Conservation (phyloP, 495 filamentous ascomycete genomes). For the Cercophora newfieldiana region DNA sequence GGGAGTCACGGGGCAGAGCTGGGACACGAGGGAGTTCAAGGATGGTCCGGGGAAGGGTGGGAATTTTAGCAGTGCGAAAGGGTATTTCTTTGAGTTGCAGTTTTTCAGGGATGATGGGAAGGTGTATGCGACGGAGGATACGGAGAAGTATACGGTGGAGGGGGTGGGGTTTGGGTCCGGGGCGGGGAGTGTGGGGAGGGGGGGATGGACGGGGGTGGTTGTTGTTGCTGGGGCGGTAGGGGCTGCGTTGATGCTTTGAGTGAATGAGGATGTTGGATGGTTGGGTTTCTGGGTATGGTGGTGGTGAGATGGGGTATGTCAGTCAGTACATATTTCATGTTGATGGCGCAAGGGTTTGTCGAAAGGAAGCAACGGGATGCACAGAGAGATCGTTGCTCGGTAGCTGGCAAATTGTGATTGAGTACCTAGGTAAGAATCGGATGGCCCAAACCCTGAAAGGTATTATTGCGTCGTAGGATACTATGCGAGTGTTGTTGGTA, state of each 20-base stretch:
- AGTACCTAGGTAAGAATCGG: no score
- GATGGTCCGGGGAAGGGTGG: background rate
- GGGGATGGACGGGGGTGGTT: background rate
- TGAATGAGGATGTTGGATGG: background rate
- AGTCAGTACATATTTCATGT: no score
- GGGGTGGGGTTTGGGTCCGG: background rate
- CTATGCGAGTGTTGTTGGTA: no score
- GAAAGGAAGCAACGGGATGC: no score
- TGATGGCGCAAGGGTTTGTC: no score
- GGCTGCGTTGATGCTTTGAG: background rate
- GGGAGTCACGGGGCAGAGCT: background rate
- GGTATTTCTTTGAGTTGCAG: background rate
- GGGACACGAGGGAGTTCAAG: background rate
- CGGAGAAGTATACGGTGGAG: background rate
- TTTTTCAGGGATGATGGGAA: background rate
- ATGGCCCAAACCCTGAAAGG: no score
- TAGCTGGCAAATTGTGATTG: no score
- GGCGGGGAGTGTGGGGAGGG: background rate
- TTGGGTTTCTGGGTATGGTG: no score
- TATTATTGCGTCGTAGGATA: no score
- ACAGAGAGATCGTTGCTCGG: no score
- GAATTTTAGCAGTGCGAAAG: background rate
- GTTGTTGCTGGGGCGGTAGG: background rate
- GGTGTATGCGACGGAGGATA: background rate
- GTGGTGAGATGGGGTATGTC: no score